Evolutionary conservation across 139 green algal genomes (phyloP).

Genomic region (Chlorella sp.): DNA sequence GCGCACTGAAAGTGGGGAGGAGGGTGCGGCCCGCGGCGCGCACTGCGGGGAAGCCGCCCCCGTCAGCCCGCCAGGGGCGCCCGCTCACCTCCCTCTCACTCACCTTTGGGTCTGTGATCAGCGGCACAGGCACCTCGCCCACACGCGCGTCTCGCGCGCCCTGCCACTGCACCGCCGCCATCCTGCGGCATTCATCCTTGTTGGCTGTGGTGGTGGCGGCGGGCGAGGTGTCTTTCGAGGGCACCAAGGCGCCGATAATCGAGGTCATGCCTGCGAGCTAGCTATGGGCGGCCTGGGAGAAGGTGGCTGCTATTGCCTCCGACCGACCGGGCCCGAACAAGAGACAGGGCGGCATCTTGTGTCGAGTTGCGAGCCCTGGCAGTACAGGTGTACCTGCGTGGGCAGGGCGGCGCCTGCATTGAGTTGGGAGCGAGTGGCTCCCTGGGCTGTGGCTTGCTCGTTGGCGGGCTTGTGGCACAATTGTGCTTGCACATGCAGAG

Average conservation of each 20-base stretch:
- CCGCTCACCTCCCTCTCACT: background rate
- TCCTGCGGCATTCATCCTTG: background rate
- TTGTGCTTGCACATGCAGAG: no score
- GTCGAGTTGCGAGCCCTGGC: no score
- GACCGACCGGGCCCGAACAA: background rate
- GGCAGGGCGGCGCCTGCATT: no score
- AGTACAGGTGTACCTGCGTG: no score
- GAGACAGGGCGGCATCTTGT: background rate
- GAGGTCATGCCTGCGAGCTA: background rate
- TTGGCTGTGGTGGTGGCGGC: background rate
- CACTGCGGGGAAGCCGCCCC: no score
- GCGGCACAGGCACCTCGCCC: background rate
- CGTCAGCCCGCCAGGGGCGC: no score
- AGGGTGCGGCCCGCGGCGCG: no score
- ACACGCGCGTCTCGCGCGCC: background rate
- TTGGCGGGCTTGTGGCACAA: no score
- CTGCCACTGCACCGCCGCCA: constrained; percentile 14
- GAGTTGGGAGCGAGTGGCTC: no score
- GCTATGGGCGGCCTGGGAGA: background rate
- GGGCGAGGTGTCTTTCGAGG: background rate
- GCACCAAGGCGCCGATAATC: background rate
- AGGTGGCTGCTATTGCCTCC: background rate
- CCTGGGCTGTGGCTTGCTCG: no score
- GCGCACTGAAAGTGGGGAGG: no score
- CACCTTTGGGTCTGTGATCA: constrained; percentile 10